phyloP scores from a whole-genome alignment of 768 basidiomycete genomes.

The Pseudohyphozyma bogoriensis region DNA sequence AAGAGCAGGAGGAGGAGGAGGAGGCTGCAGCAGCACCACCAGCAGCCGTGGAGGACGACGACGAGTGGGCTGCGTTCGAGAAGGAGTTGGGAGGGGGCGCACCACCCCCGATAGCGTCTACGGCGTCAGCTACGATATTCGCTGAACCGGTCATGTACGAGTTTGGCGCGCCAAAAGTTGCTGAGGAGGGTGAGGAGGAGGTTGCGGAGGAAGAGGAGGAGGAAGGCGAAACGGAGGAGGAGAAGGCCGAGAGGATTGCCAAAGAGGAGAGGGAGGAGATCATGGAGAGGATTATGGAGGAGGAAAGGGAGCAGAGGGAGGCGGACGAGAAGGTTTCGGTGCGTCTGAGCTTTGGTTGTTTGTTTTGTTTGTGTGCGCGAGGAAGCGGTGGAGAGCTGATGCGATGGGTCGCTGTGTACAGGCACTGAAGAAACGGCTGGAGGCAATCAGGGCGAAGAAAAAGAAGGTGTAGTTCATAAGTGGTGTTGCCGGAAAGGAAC shows the following conservation, averaged over 20 bases:
- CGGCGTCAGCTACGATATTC: not conserved
- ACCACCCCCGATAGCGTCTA: not conserved
- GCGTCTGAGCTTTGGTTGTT: not conserved
- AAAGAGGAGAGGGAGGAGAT: conserved; percentile 6
- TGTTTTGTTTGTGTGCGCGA: not conserved
- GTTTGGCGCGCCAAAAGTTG: conserved; percentile 7
- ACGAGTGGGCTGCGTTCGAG: conserved; percentile 8
- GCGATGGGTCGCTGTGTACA: not conserved
- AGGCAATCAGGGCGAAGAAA: conserved; percentile 16
- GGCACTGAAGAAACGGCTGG: conserved; percentile 25
- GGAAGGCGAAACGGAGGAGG: conserved; percentile 5
- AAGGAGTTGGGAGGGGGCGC: not conserved
- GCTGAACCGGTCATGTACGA: conserved; percentile 2
- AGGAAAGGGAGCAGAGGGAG: conserved; percentile 19
- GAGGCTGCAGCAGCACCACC: not conserved
- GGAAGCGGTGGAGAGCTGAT: not conserved
- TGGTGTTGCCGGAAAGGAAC: no score
- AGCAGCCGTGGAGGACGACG: not conserved
- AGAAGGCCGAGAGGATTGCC: not conserved
- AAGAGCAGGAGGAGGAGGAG: not conserved
- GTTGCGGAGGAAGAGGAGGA: not conserved
- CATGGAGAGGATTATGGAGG: conserved; percentile 6
- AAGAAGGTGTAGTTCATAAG: no score
- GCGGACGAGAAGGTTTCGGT: conserved; percentile 25
- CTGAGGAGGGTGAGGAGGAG: conserved; percentile 1